These are phyloP conservation scores for Agaricus blazei DNA, from an alignment of 768 basidiomycete species.

Conservation along the genomic window DNA sequence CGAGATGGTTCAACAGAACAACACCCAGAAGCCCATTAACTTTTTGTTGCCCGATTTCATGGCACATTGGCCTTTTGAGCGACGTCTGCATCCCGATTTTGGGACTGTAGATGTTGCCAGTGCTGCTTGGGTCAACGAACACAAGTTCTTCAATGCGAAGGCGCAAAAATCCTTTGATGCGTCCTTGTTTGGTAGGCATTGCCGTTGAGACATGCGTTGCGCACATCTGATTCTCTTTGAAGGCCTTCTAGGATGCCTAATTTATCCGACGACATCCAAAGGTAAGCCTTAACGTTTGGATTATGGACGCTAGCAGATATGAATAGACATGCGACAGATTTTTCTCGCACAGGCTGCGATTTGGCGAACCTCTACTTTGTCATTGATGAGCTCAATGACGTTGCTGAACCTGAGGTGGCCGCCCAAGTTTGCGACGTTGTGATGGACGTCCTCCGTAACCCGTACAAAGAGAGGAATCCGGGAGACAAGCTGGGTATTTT, in stretches of 20 bases:
- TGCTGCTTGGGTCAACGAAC: slow-evolving; percentile 19
- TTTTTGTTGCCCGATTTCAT: slow-evolving; percentile 8
- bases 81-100: slow-evolving; percentile 3
- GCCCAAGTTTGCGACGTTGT: slow-evolving; percentile 13
- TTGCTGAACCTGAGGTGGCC: slow-evolving; percentile 11
- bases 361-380: slow-evolving; percentile 18
- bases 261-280: neutral
- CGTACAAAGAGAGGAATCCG: slow-evolving; percentile 15
- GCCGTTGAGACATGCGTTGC: neutral
- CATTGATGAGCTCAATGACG: slow-evolving; percentile 19
- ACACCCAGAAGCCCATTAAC: neutral
- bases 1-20: no score
- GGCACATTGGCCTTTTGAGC: slow-evolving; percentile 8
- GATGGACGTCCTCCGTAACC: slow-evolving; percentile 18
- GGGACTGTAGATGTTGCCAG: slow-evolving; percentile 19
- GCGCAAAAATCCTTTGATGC: slow-evolving; percentile 20
- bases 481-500: slow-evolving; percentile 13
- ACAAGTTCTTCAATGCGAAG: slow-evolving; percentile 18
- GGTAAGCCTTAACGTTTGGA: neutral
- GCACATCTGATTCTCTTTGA: neutral
- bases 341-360: slow-evolving; percentile 16
- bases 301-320: no score
- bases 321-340: slow-evolving; percentile 13
- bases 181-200: slow-evolving; percentile 18
- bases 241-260: slow-evolving; percentile 6